Evolutionary conservation across 2,329 filamentous ascomycete species (phyloP), one percentile per base, ranked within the genome.

Genomic region (Tolypocladium sp.): DNA sequence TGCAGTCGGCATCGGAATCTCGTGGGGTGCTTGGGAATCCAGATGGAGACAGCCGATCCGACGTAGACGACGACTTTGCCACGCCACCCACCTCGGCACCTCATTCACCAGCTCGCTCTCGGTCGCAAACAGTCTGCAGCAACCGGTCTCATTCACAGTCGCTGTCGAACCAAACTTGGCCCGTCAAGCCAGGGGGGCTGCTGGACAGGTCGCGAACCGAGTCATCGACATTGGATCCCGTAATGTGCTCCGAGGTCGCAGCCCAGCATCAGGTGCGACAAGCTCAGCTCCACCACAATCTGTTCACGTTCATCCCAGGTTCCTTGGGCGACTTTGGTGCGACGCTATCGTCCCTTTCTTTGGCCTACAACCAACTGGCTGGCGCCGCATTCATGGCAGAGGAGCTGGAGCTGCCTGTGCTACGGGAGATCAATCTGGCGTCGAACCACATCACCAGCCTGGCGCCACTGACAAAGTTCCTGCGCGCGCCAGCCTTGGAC

Each of bases 351-450:
- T 82, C 85, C 0, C 79, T 96, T 20, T 90, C 89, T 55, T 71
- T 96, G 30, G 84, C 90, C 2, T 83, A 91, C 67, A 95, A 96
- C 69, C 83, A 89, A 58, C 76, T 93, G 30, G 77, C 82, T 4
- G 82, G 83, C 25, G 81, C 86, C 62, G 75, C 78, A 0, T 92
- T 90, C 68, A 75, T 97, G 54, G 78, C 79, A 4, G 83, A 86
- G 40, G 77, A 82, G 3, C 75, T 96, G 4, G 82, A 86, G 37
- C 80, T 97, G 0, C 88, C 90, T 0, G 84, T 82, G 3, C 80
- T 97, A 13, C 86, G 85, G 64, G 90, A 92, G 64, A 80, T 97
- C 44, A 92, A 89, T 66, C 73, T 97, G 27, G 79, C 84, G 51
- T 83, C 83, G 30, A 93, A 94, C 69, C 86, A 86, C 53, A 84